Percentiles rank a stretch among this genome's conserved stretches.
phyloP scores from a whole-genome alignment of 2,329 filamentous ascomycete genomes.

The Trichoderma sp. region DNA sequence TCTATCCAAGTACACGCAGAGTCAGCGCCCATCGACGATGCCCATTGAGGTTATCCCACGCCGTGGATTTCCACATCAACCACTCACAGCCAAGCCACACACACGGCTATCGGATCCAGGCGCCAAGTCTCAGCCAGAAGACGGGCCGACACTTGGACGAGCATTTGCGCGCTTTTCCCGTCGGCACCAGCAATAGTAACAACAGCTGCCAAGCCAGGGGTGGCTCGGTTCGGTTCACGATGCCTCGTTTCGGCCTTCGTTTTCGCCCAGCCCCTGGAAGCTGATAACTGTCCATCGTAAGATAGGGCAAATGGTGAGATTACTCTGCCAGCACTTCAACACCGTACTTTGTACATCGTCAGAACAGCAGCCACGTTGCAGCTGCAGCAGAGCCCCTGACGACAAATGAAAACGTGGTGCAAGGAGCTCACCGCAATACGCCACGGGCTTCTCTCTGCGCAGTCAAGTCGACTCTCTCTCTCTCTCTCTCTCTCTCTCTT shows the following conservation, averaged over 20 bases:
- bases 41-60: neutral
- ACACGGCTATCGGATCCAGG: neutral
- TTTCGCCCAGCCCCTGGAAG: neutral
- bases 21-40: neutral
- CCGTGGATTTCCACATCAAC: neutral
- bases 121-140: slow-evolving; percentile 18
- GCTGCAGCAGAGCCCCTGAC: neutral
- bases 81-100: slow-evolving; percentile 3
- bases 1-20: neutral
- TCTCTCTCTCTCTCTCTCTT: neutral
- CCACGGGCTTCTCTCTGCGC: neutral
- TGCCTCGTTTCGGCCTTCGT: slow-evolving; percentile 3
- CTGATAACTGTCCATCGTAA: neutral
- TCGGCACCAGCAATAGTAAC: neutral
- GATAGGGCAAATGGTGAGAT: neutral
- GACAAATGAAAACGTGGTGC: neutral
- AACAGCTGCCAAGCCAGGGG: neutral
- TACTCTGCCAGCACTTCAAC: neutral
- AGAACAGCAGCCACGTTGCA: slow-evolving; percentile 10
- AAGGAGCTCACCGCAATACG: slow-evolving; percentile 7
- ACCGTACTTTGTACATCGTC: neutral
- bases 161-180: slow-evolving; percentile 16
- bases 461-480: neutral
- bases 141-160: slow-evolving; percentile 16
- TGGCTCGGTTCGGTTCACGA: slow-evolving; percentile 7